Evolutionary conservation across 2,329 filamentous ascomycete species (phyloP), one percentile per base, ranked within the genome.

Genomic region (Trichoderma sp.): DNA sequence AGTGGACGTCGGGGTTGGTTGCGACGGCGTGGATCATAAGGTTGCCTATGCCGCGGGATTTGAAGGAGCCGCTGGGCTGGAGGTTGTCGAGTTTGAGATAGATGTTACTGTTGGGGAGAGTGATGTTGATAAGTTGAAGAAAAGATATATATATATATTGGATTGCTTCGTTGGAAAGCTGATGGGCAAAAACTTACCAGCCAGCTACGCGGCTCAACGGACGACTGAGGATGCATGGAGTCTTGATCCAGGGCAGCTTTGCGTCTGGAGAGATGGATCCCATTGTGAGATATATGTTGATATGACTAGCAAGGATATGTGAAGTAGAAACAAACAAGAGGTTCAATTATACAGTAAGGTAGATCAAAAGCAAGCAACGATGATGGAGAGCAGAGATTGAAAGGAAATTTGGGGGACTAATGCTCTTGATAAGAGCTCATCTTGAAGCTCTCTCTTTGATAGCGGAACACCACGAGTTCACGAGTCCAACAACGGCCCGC

Each of bases 61-160:
- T 96, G 89, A 97, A 97, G 51, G 92, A 95, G 74, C 92, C 92
- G 26, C 91, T 92, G 5, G 93, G 94, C 78, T 97, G 94, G 70
- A 94, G 88, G 79, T 92, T 93, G 77, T 97, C 93, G 74, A 96
- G 88, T 81, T 97, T 97, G 77, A 97, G 89, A 81, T 92, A 93
- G 80, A 97, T 89, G 83, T 92, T 91, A 84, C 92, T 87, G 73
- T 47, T 12, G 15, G 24, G 34, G 11, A 7, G 18, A 11, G 5
- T 26, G 28, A n/a, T 58, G 56, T 60, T 60, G n/a, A 28, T 60
- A 3, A 57, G 53, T 28, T 28, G 24, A 56, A 56, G 11, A 21
- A 28, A n/a, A n/a, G n/a, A n/a, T n/a, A n/a, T 0, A 36, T 5
- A 36, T 14, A 15, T 34, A 9, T 18, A 39, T n/a, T n/a, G 12